Percentiles rank a stretch among this genome's conserved stretches.
Conservation (phyloP, 352 stramenopile genomes). For the Pythium brassicae region DNA sequence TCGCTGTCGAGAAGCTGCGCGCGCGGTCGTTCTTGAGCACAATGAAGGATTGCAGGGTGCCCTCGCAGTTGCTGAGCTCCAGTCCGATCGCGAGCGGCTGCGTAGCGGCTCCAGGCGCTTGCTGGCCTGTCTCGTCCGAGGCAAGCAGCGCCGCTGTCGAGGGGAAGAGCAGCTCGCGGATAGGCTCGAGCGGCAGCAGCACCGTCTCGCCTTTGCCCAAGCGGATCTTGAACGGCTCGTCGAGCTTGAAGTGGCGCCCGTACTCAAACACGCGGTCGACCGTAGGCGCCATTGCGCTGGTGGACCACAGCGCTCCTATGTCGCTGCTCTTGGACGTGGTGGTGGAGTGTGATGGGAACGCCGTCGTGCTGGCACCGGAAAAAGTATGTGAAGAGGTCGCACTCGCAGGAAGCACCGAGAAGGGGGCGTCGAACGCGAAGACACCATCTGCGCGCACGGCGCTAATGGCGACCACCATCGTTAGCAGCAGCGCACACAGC, state of each 20-base stretch:
- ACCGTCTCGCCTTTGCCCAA: conserved; percentile 19
- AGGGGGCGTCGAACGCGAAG: neutral
- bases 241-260: conserved; percentile 19
- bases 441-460: neutral
- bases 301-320: neutral
- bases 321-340: neutral
- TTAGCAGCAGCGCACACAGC: neutral
- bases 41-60: conserved; percentile 22
- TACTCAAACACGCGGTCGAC: conserved; percentile 23
- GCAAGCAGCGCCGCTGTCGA: neutral
- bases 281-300: neutral
- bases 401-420: neutral
- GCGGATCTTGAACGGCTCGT: conserved; percentile 23
- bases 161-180: conserved; percentile 19
- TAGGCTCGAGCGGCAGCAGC: conserved; percentile 24
- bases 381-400: too few species aligned
- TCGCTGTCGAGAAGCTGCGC: conserved; percentile 20
- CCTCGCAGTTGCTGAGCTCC: conserved; percentile 26
- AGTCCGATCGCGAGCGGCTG: conserved; percentile 19
- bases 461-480: too few species aligned
- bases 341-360: neutral
- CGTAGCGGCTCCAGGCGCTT: neutral
- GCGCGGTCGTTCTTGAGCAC: conserved; percentile 9
- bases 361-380: neutral
- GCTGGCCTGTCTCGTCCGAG: neutral